Base-by-base conservation (phyloP, 768 basidiomycete species). In the Termitomyces sp. region DNA sequence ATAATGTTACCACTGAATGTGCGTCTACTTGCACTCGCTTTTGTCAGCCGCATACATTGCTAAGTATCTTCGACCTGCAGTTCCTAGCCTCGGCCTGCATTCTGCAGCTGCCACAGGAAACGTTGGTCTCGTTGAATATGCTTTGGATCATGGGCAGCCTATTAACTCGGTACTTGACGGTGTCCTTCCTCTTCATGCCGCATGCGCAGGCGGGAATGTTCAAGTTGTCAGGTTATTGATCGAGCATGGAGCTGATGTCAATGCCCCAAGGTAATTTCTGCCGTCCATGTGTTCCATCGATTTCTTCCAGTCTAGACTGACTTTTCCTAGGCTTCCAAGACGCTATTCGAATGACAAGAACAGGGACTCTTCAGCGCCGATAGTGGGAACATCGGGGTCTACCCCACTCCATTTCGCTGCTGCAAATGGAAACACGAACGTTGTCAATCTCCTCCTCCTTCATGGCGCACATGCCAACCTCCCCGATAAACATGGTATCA, bases 321-420 rank as follows among this genome's bases (percentile, higher is more conserved):
- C 19, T 50, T 52, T 54, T 56, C 60, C 27, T 58, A 90, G 90
- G 65, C 77, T 90, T 34, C 86, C 87, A 38, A 81, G 87, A 57
- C 85, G 87, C 57, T 91, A 89, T 67, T 87, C 87, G 38, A 83
- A 78, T 64, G 87, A 88, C 68, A 82, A 79, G 66, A 83, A 77
- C 58, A 79, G 88, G 53, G 85, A 87, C 65, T 65, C 83, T 17
- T 80, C 87, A 34, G 80, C 80, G 4, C 86, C 87, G 51, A 89
- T 89, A 64, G 83, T 90, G 42, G 90, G 89, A 44, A 83, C 85
- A 7, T 87, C 89, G n/a, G 95, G 95, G 32, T 89, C 90, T 4
- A 97, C 96, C 0, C 93, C 97, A 0, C 85, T 98, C 25, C 97
- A 99, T 69, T 99, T 98, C 68, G 96, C 97, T 14, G 90, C 95